These are phyloP conservation scores for Pythium sp. DNA, from an alignment of 352 stramenopile genomes.

Conservation along the genomic window DNA sequence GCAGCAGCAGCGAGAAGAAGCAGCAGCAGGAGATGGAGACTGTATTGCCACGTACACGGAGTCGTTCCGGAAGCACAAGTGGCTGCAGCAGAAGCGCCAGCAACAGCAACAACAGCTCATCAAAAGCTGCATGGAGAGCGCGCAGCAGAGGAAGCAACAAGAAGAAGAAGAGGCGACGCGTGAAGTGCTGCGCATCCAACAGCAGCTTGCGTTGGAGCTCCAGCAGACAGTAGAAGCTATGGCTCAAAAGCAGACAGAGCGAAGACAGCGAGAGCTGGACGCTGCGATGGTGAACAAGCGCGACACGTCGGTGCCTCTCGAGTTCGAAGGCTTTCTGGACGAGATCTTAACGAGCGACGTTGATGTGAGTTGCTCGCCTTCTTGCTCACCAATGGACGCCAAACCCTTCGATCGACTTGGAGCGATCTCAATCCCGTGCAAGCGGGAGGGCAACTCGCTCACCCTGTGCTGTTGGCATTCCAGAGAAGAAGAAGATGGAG, in stretches of 20 bases:
- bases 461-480: slow-evolving; percentile 37
- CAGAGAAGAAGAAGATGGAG: not conserved
- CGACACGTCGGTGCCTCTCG: slow-evolving; percentile 13
- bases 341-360: slow-evolving; percentile 33
- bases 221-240: slow-evolving; percentile 11
- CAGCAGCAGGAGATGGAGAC: not conserved
- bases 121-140: not conserved
- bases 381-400: slow-evolving; percentile 7
- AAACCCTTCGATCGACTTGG: slow-evolving; percentile 35
- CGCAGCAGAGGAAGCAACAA: not conserved
- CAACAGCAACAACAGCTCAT: slow-evolving; percentile 9
- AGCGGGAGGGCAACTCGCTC: slow-evolving; percentile 59
- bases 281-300: not conserved
- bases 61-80: slow-evolving; percentile 48
- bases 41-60: slow-evolving; percentile 18
- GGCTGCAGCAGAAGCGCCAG: slow-evolving; percentile 31
- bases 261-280: slow-evolving; percentile 1
- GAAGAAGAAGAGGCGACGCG: not conserved
- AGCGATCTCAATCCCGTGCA: slow-evolving; percentile 44
- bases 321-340: slow-evolving; percentile 30
- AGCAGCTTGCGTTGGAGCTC: slow-evolving; percentile 19
- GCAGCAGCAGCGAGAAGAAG: slow-evolving; percentile 11
- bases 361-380: slow-evolving; percentile 19
- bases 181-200: not conserved
- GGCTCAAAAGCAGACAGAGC: not conserved